phyloP scores from a whole-genome alignment of 1,139 yeast species.

The Suhomyces chickasaworum region DNA sequence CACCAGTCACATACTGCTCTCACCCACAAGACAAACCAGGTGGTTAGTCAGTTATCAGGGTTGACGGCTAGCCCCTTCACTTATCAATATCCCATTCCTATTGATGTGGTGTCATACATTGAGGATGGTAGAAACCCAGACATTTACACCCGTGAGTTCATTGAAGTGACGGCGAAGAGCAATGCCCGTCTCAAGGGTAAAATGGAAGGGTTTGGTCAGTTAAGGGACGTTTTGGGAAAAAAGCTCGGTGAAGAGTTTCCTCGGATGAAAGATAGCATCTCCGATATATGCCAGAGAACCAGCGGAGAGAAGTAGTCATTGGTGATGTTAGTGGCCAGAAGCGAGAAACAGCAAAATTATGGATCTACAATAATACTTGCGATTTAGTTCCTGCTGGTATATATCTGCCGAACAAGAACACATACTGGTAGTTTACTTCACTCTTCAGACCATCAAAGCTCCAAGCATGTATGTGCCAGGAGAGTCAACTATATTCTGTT shows the following conservation, averaged over 20 bases:
- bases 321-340: neutral
- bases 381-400: too few species aligned
- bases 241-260: conserved; percentile 80
- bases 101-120: conserved; percentile 79
- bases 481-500: too few species aligned
- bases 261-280: conserved; percentile 57
- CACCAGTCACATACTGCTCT: conserved; percentile 49
- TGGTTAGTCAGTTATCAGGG: conserved; percentile 40
- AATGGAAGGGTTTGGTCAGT: conserved; percentile 58
- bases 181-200: conserved; percentile 89
- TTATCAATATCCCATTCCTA: conserved; percentile 57
- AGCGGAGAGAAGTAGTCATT: neutral
- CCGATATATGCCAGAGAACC: conserved; percentile 50
- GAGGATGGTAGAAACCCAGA: conserved; percentile 98
- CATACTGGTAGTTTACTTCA: too few species aligned
- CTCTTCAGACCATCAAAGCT: too few species aligned
- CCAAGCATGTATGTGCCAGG: too few species aligned
- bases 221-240: conserved; percentile 66
- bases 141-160: conserved; percentile 93
- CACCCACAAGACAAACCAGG: conserved; percentile 43
- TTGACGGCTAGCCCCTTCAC: conserved; percentile 37
- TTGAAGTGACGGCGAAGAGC: conserved; percentile 84
- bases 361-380: neutral
- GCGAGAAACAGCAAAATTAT: neutral
- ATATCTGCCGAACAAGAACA: too few species aligned